Conservation (phyloP, 2,329 filamentous ascomycete genomes). For the Chaetomiaceae sp. region DNA sequence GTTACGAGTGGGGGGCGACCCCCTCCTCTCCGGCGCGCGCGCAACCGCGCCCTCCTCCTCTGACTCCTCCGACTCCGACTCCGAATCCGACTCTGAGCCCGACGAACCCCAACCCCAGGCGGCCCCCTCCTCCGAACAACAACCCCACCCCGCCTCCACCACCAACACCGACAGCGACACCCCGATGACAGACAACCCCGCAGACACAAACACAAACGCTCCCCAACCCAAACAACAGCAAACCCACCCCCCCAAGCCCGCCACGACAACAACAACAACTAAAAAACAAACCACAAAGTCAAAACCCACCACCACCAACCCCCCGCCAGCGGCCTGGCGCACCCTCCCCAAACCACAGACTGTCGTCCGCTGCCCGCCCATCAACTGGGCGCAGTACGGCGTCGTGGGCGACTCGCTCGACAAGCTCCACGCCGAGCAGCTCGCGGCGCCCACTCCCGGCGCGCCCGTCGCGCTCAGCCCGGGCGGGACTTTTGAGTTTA, state of each 20-base stretch:
- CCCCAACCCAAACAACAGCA: no score
- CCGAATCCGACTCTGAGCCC: background rate
- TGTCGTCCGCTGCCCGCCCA: slow-evolving; percentile 76
- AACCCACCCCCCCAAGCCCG: no score
- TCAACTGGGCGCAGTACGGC: slow-evolving; percentile 94
- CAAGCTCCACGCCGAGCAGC: slow-evolving; percentile 77
- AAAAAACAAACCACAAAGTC: background rate
- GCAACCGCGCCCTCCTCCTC: slow-evolving; percentile 3
- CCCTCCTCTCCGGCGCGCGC: slow-evolving; percentile 14
- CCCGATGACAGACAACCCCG: background rate
- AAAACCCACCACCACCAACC: background rate
- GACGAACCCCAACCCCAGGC: background rate
- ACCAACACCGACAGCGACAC: slow-evolving; percentile 5
- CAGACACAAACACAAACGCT: no score
- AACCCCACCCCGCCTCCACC: slow-evolving; percentile 26
- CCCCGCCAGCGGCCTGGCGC: slow-evolving; percentile 44
- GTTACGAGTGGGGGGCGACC: slow-evolving; percentile 41
- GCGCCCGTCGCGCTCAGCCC: slow-evolving; percentile 39
- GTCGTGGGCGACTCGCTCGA: slow-evolving; percentile 82
- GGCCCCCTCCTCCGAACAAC: slow-evolving; percentile 17
- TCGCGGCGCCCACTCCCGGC: slow-evolving; percentile 56
- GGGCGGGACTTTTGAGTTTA: slow-evolving; percentile 48
- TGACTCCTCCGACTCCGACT: background rate
- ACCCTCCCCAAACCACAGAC: slow-evolving; percentile 72
- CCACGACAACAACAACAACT: background rate